Conservation (phyloP, 257 asterid genomes). For the Jacaranda mimosifolia region DNA sequence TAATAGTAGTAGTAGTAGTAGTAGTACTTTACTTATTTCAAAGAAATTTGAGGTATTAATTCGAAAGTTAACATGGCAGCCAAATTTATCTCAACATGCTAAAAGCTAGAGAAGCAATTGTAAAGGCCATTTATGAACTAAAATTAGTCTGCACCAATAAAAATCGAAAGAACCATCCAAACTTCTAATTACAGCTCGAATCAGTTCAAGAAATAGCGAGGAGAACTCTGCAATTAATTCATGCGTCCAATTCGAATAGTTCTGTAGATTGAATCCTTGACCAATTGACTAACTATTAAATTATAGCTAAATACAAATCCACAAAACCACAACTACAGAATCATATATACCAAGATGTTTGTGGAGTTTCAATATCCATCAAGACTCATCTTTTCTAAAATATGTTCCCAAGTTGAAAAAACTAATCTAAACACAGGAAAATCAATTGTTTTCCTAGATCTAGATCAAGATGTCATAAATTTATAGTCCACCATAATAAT, state of each 20-base stretch:
- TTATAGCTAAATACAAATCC: constrained; percentile 3
- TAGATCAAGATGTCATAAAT: constrained; percentile 23
- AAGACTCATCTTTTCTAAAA: background rate
- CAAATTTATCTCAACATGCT: background rate
- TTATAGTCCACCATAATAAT: constrained; percentile 20
- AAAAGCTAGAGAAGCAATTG: background rate
- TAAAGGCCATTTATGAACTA: background rate
- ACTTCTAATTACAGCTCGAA: background rate
- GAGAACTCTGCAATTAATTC: background rate
- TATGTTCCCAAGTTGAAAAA: background rate
- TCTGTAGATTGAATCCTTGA: background rate
- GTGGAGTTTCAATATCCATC: background rate
- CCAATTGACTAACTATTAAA: background rate
- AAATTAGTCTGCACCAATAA: background rate
- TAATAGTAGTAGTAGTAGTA: too few species aligned
- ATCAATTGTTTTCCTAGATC: background rate
- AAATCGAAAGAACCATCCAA: background rate
- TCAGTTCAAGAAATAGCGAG: background rate
- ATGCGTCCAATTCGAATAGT: background rate
- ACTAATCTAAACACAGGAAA: constrained; percentile 2
- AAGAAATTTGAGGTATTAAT: constrained; percentile 1
- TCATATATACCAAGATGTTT: background rate
- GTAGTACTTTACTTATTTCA: background rate
- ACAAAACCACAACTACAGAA: constrained; percentile 12
- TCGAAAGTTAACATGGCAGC: constrained; percentile 8